Evolutionary conservation across 2,329 filamentous ascomycete species (phyloP).

Genomic region (Pseudogymnoascus sp.): DNA sequence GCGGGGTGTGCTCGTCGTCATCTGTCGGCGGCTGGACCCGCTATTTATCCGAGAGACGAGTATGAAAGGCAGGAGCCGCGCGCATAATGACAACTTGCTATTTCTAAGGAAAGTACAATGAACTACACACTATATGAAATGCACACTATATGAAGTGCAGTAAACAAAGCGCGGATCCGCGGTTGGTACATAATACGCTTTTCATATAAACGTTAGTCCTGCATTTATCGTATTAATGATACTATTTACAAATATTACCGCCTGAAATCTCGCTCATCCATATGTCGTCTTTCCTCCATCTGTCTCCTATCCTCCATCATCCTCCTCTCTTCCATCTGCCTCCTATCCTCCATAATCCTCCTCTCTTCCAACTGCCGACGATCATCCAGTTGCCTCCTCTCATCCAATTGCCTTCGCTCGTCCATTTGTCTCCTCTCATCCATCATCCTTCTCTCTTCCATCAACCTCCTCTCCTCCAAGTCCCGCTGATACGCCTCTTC

Average conservation of each 20-base stretch:
- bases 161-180: not conserved
- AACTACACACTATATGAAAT: not conserved
- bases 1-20: constrained; percentile 4
- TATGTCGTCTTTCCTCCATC: not conserved
- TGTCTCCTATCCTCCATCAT: constrained; percentile 5
- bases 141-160: not conserved
- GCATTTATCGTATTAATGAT: constrained; percentile 2
- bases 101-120: not conserved
- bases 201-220: constrained; percentile 2
- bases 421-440: not conserved
- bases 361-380: not conserved
- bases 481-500: not conserved
- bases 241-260: constrained; percentile 6
- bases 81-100: not conserved
- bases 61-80: not conserved
- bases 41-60: not conserved
- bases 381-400: not conserved
- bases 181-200: not conserved
- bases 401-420: not conserved
- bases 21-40: constrained; percentile 5
- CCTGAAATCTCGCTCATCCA: constrained; percentile 3
- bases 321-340: not conserved
- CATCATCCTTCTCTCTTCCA: not conserved
- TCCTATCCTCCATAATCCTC: not conserved
- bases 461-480: not conserved